phyloP scores from a whole-genome alignment of 345 rosid species.

The Durio zibethinus region DNA sequence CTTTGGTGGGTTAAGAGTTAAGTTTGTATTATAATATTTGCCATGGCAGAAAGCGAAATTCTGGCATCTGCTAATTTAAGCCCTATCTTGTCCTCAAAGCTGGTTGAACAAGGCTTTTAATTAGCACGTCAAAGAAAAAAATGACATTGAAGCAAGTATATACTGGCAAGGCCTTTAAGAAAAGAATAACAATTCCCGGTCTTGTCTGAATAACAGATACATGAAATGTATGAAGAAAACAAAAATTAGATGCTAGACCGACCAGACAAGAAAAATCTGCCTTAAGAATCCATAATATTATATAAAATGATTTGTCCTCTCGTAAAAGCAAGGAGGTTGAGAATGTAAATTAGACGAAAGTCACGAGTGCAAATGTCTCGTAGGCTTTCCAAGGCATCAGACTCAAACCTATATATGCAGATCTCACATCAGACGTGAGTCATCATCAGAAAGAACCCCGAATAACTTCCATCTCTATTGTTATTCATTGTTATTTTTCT shows the following conservation, averaged over 20 bases:
- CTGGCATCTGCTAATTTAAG: background rate
- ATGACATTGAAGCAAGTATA: constrained; percentile 20
- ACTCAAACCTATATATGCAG: constrained; percentile 20
- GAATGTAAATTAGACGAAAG: constrained; percentile 9
- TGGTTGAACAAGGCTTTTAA: background rate
- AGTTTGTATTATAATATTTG: too few species aligned
- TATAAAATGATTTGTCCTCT: constrained; percentile 15
- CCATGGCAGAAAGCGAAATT: background rate
- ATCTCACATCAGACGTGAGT: background rate
- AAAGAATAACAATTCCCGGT: background rate
- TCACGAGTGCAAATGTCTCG: constrained; percentile 11
- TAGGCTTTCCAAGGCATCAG: constrained; percentile 40
- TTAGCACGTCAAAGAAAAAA: background rate
- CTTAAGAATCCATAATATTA: constrained; percentile 22
- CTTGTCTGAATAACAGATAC: background rate
- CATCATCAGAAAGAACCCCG: constrained; percentile 6
- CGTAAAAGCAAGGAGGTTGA: constrained; percentile 28
- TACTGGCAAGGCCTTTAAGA: constrained; percentile 8
- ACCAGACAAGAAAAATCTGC: constrained; percentile 27
- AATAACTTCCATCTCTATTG: background rate
- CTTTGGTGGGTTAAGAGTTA: too few species aligned
- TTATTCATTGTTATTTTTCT: background rate
- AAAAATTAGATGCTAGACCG: constrained; percentile 41
- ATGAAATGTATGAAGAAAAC: background rate
- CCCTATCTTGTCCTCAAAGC: background rate